Conservation (phyloP, 139 green algal genomes). For the Picochlorum sp. region DNA sequence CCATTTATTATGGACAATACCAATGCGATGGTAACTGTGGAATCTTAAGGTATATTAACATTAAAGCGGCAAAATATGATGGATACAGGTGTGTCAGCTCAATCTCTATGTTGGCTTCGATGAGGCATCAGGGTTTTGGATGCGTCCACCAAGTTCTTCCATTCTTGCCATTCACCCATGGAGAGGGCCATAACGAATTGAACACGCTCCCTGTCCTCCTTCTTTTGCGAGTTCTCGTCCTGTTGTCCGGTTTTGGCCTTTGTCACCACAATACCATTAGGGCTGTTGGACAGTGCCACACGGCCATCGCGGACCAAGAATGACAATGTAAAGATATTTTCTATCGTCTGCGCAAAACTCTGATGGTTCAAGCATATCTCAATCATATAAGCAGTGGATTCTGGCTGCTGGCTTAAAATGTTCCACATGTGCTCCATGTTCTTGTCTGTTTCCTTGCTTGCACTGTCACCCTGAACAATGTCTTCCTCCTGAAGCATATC, state of each 20-base stretch:
- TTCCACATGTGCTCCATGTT: slow-evolving; percentile 69
- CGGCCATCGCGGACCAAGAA: slow-evolving; percentile 59
- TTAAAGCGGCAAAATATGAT: too few species aligned
- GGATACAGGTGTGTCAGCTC: background rate
- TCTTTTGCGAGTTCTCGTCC: background rate
- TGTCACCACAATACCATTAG: slow-evolving; percentile 17
- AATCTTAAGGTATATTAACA: too few species aligned
- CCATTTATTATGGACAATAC: too few species aligned
- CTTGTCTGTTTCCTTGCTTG: slow-evolving; percentile 56
- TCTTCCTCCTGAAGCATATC: slow-evolving; percentile 13
- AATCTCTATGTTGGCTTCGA: background rate
- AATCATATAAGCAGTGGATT: slow-evolving; percentile 15
- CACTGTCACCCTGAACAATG: slow-evolving; percentile 6
- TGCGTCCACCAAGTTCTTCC: slow-evolving; percentile 11
- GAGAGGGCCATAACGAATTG: slow-evolving; percentile 47
- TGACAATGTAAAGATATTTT: slow-evolving; percentile 77
- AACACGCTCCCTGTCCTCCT: slow-evolving; percentile 4
- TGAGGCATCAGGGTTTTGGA: background rate
- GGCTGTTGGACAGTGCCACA: slow-evolving; percentile 21
- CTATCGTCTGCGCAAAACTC: slow-evolving; percentile 71
- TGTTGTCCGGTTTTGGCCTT: background rate
- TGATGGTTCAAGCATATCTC: slow-evolving; percentile 58
- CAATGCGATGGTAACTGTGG: too few species aligned
- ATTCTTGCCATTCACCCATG: slow-evolving; percentile 42
- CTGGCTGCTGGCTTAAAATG: slow-evolving; percentile 11